These are phyloP conservation scores for Sicyos edulis DNA, from an alignment of 306 rosid species.

Conservation along the genomic window DNA sequence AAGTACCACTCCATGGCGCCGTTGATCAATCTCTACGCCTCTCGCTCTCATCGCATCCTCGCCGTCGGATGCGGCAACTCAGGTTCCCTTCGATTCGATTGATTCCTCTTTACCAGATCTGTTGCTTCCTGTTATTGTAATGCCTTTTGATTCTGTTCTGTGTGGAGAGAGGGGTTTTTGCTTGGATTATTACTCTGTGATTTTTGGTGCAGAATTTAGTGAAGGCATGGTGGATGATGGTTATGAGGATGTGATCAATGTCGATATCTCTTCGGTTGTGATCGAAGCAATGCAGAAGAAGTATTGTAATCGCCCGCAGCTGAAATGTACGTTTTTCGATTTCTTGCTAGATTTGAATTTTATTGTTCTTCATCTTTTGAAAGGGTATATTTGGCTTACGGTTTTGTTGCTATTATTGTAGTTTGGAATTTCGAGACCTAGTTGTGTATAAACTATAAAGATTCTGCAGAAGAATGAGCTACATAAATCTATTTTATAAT, in stretches of 20 bases:
- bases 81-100: conserved; percentile 24
- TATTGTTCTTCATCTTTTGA: no score
- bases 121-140: not conserved
- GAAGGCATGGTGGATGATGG: conserved; percentile 78
- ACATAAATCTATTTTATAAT: not conserved
- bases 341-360: not conserved
- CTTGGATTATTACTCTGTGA: not conserved
- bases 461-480: not conserved
- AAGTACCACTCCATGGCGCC: conserved; percentile 66
- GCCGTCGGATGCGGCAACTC: conserved; percentile 84
- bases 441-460: not conserved
- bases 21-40: conserved; percentile 50
- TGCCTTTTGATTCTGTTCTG: not conserved
- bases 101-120: conserved; percentile 9
- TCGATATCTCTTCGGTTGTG: conserved; percentile 72
- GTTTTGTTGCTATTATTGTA: no score
- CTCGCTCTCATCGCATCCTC: conserved; percentile 42
- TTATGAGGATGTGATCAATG: conserved; percentile 55
- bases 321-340: conserved; percentile 45
- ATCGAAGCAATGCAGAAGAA: conserved; percentile 66
- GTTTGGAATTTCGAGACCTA: not conserved
- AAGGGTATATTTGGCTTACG: no score
- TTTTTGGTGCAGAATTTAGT: conserved; percentile 48
- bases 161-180: not conserved
- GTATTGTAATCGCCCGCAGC: conserved; percentile 40